Base-by-base conservation (phyloP, 2,329 filamentous ascomycete genomes). In the Trichoderma afroharzianum region DNA sequence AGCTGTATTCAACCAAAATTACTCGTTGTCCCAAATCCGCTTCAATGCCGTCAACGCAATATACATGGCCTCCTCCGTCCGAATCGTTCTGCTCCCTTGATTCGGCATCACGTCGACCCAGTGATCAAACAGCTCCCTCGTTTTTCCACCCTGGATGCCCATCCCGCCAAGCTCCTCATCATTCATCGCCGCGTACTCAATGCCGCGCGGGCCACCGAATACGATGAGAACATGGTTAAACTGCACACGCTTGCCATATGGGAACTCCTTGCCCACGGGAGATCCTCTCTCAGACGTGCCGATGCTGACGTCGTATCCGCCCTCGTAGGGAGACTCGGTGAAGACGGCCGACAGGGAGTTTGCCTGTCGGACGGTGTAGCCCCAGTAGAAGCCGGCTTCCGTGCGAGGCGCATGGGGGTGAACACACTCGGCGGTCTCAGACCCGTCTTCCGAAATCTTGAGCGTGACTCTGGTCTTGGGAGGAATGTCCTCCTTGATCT, bases 371-470 rank as follows among this genome's bases (percentile, higher is more conserved):
- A 94, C 89, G 9, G 84, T 86, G 80, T 92, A 97, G 59, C 94
- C 94, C 93, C 94, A 97, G 82, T 95, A 97, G 81, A 94, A 96
- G 0, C 94, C 94, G 1, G 85, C 88, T 74, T 94, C 89, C 67
- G 92, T 91, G 71, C 93, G 87, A 1, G 94, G 94, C 3, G 86
- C 83, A 30, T 87, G 84, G 0, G 93, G 92, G 43, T 90, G 85
- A 3, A 95, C 90, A 18, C 91, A 88, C 68, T 90, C 86, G 1
- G 88, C 74, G 72, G 79, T 79, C 63, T 81, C 77, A 21, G 83
- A 81, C 69, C 84, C 80, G 69, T 86, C 80, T 18, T 87, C 82
- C 75, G 76, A 71, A 63, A 95, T 89, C 72, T 88, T 88, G 24
- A 97, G 82, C 0, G 94, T 97, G 32, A 96, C 87, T 58, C 94